Evolutionary conservation across 495 filamentous ascomycete species (phyloP), one percentile per base, ranked within the genome.

Genomic region (Aspergillus taichungensis): DNA sequence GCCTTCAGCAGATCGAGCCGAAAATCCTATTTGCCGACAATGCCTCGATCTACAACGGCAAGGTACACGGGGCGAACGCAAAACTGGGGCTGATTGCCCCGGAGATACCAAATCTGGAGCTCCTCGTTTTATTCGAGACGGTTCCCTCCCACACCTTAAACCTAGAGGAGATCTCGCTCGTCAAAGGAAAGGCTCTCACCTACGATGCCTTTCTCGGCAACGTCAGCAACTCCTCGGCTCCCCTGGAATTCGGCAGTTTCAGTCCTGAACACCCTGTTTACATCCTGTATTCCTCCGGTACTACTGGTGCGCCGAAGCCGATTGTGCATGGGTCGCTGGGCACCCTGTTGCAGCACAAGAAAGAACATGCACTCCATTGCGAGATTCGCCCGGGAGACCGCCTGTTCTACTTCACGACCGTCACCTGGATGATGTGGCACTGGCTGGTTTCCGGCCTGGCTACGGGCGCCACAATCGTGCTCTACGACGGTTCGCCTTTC

Each of bases 351-450:
- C 90, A 95, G 60, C 89, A 95, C 61, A 95, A 95, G 65, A 96
- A 96, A 57, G 90, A 95, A 59, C 88, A 91, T 60, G 71, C 80
- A 43, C 71, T 96, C 13, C 89, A 96, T 62, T 84, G 83, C 56
- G 82, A 85, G 24, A 79, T 96, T 52, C 69, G 67, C 6, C 75
- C 77, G 0, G 72, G 75, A 10, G 78, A 81, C 47, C 71, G 78
- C 3, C 75, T 86, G 49, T 91, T 79, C 67, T 94, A 92, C 65
- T 95, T 87, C 59, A 94, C 89, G 2, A 95, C 89, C 3, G 82
- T 79, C 28, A 94, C 89, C 4, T 92, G 85, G 88, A 92, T 94
- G 88, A 95, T 95, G 89, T 92, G 88, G 85, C 89, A 95, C 61
- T 95, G 89, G 89, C 79, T 88, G 35, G 79, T 94, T 13, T 90